These are phyloP conservation scores for Dothideomycetes sp. DNA, from an alignment of 2,329 filamentous ascomycete genomes.

Conservation along the genomic window DNA sequence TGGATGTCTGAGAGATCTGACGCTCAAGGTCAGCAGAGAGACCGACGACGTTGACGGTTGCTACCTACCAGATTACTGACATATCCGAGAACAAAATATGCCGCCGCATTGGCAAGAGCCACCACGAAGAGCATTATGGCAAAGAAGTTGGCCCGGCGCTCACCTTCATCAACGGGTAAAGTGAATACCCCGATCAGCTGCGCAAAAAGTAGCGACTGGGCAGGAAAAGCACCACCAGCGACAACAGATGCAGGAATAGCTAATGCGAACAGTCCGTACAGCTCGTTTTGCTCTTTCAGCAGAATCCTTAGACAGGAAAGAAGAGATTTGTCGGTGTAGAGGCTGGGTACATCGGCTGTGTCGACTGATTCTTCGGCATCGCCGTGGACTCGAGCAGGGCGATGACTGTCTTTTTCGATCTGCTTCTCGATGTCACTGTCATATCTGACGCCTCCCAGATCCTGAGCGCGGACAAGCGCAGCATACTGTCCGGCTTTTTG, in stretches of 20 bases:
- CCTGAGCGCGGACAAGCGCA: slow-evolving; percentile 38
- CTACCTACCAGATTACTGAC: slow-evolving; percentile 30
- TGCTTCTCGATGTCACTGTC: background rate
- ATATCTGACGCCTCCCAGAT: slow-evolving; percentile 27
- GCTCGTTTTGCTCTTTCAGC: slow-evolving; percentile 27
- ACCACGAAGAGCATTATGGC: slow-evolving; percentile 49
- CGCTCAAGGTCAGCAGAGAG: background rate
- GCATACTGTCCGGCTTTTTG: slow-evolving; percentile 31
- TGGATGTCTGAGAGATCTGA: background rate
- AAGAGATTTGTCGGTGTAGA: slow-evolving; percentile 29
- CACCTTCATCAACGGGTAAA: slow-evolving; percentile 30
- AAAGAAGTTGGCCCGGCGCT: slow-evolving; percentile 40
- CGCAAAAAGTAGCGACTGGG: slow-evolving; percentile 43
- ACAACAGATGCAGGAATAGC: slow-evolving; percentile 19
- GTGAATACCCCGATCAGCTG: slow-evolving; percentile 41
- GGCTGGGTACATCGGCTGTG: slow-evolving; percentile 21
- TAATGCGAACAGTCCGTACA: slow-evolving; percentile 32
- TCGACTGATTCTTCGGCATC: background rate
- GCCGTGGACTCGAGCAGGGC: too few relatives aligned
- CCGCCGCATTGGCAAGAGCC: slow-evolving; percentile 37
- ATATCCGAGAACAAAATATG: slow-evolving; percentile 40
- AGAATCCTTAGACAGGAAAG: too few relatives aligned
- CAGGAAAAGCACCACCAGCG: slow-evolving; percentile 35
- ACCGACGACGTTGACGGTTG: too few relatives aligned
- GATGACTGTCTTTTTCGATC: too few relatives aligned